Percentiles rank a stretch among this genome's conserved stretches.
These are phyloP conservation scores for Acaromyces ingoldii DNA, from an alignment of 1,284 basidiomycete genomes.

Conservation along the genomic window DNA sequence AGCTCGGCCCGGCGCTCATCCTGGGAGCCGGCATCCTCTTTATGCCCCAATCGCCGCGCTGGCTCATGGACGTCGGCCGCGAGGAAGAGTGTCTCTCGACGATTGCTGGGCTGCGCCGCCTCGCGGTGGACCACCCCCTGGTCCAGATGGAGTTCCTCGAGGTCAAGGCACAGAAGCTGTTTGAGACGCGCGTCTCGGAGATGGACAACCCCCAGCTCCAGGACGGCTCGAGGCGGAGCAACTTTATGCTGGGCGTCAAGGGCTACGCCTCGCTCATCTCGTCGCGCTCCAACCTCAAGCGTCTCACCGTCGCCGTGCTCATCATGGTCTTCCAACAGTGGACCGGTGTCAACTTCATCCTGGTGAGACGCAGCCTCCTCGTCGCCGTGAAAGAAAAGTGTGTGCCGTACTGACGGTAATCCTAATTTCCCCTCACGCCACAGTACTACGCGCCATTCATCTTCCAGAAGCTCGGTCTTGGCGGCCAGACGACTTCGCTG, in stretches of 20 bases:
- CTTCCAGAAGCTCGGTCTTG: conserved; percentile 63
- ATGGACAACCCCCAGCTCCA: conserved; percentile 60
- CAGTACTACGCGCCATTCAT: conserved; percentile 71
- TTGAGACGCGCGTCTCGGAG: conserved; percentile 24
- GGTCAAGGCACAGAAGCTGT: conserved; percentile 64
- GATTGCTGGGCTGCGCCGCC: conserved; percentile 61
- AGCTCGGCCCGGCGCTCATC: conserved; percentile 67
- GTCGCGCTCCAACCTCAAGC: conserved; percentile 61
- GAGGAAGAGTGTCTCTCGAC: conserved; percentile 68
- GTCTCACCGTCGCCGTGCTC: conserved; percentile 62
- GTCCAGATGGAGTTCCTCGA: conserved; percentile 77
- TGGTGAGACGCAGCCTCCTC: too few species aligned
- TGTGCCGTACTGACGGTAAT: too few species aligned
- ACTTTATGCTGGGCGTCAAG: conserved; percentile 62
- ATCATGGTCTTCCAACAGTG: conserved; percentile 71
- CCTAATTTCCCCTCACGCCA: too few species aligned
- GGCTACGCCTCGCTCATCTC: conserved; percentile 42
- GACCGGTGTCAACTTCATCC: conserved; percentile 71
- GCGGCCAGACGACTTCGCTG: conserved; percentile 59
- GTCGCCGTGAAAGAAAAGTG: too few species aligned
- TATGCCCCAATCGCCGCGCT: conserved; percentile 70
- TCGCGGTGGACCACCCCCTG: conserved; percentile 61
- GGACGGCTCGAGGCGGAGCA: conserved; percentile 60
- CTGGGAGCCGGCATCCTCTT: conserved; percentile 60
- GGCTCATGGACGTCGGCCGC: conserved; percentile 65